Base-by-base conservation (phyloP, 2,329 filamentous ascomycete genomes). In the Echinosphaeria canescens region DNA sequence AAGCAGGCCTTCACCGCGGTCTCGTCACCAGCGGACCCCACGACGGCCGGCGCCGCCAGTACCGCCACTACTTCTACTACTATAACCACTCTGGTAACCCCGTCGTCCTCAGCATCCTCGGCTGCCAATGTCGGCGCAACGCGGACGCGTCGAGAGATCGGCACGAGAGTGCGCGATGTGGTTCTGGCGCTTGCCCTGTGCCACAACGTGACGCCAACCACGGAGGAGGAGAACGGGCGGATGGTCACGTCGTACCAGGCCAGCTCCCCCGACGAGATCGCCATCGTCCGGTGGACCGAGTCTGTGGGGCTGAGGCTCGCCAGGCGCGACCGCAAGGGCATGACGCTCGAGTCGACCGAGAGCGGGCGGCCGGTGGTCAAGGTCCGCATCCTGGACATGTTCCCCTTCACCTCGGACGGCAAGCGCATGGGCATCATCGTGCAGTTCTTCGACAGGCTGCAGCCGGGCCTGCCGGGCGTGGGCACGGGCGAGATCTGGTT, bases 391-490 rank as follows among this genome's bases (percentile, higher is more conserved):
- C 59, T 95, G 4, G 85, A 95, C 24, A 71, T 95, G 3, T 98
- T 98, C 39, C 90, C 90, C 0, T 98, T 98, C 45, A 98, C 88
- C 0, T 93, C 84, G 0, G 88, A 95, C 36, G 85, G 85, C 36
- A 98, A 98, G 51, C 71, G 88, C 27, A 98, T 98, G 88, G 88
- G 90, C 8, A 85, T 98, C 31, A 74, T 98, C 32, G 80, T 93
- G 13, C 75, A 84, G 37, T 93, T 95, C 41, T 59, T 72, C 15
- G 64, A 74, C 10, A 55, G 56, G 17, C 55, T 57, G 2, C 51
- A 62, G 2, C 44, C 59, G 3, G 54, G 60, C 2, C 37, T 44
- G 5, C 50, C 54, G 0, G 49, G 53, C 22, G 50, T 66, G 9
- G 55, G 59, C 9, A 58, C 59, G 25, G 71, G 76, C 10, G 85